Evolutionary conservation across 164 flowering plant species (phyloP).

Genomic region (Aristolochia californica): DNA sequence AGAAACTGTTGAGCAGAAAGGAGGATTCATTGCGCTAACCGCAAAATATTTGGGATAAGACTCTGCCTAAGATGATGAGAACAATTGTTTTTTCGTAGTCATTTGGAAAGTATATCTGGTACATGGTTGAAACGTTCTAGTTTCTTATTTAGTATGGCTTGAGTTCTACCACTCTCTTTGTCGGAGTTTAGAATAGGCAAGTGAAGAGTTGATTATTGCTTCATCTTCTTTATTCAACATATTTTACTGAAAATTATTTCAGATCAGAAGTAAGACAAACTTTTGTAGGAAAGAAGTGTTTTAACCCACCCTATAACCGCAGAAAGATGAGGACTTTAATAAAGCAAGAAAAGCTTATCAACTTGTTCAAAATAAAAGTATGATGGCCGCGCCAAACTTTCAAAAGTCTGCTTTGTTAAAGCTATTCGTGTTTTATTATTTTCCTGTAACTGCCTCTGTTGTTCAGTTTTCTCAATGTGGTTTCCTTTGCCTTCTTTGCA

Average conservation of each 20-base stretch:
- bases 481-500: not conserved
- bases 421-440: too few relatives aligned
- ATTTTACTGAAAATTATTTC: too few relatives aligned
- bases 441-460: too few relatives aligned
- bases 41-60: not conserved
- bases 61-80: not conserved
- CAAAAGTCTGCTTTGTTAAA: not conserved
- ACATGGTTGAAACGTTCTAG: not conserved
- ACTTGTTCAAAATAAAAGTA: too few relatives aligned
- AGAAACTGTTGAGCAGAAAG: not conserved
- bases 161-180: not conserved
- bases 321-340: too few relatives aligned
- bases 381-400: not conserved
- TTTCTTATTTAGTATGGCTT: not conserved
- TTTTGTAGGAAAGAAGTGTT: too few relatives aligned
- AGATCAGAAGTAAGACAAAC: too few relatives aligned
- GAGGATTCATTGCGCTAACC: not conserved
- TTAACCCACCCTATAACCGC: too few relatives aligned
- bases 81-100: too few relatives aligned
- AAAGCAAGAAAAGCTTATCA: too few relatives aligned
- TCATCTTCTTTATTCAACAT: not conserved
- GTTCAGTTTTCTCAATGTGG: not conserved
- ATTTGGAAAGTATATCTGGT: not conserved
- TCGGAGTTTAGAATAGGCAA: not conserved
- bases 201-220: not conserved